Conservation (phyloP, 2,329 filamentous ascomycete genomes). For the Ceratocystis papillata region DNA sequence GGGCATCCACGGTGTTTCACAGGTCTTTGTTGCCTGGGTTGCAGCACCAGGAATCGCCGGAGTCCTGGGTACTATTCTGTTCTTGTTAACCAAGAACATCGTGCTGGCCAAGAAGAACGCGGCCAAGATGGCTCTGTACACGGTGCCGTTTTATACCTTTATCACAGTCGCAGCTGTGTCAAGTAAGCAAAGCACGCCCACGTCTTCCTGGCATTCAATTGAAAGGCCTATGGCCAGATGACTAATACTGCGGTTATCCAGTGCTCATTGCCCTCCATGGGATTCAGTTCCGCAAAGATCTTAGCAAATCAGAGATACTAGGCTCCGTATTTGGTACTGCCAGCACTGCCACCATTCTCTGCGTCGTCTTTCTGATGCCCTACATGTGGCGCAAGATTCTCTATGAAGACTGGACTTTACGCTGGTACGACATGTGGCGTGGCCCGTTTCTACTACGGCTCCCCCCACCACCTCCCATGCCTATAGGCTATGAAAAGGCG, state of each 20-base stretch:
- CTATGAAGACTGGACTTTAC: constrained; percentile 42
- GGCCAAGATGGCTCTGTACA: constrained; percentile 27
- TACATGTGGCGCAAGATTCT: constrained; percentile 42
- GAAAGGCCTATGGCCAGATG: neutral
- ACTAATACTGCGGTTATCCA: constrained; percentile 25
- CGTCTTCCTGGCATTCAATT: too few relatives aligned
- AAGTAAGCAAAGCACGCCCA: constrained; percentile 27
- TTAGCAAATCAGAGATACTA: constrained; percentile 26
- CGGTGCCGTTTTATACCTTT: constrained; percentile 34
- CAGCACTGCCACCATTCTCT: constrained; percentile 34
- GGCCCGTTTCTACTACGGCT: constrained; percentile 40
- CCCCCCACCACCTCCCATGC: constrained; percentile 31
- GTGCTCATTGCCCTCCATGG: constrained; percentile 45
- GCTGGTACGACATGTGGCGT: constrained; percentile 38
- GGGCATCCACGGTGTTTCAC: constrained; percentile 33
- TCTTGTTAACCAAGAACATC: constrained; percentile 31
- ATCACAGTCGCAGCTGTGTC: constrained; percentile 32
- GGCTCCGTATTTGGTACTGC: constrained; percentile 36
- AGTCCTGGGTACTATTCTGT: constrained; percentile 30
- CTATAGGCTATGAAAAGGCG: constrained; percentile 35
- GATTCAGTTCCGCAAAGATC: constrained; percentile 27
- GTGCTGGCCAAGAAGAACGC: constrained; percentile 31
- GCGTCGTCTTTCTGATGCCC: constrained; percentile 43
- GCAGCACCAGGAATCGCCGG: constrained; percentile 32
- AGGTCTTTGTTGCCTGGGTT: constrained; percentile 35